Evolutionary conservation across 495 filamentous ascomycete genomes (phyloP).

Genomic region (Xylaria grammica): DNA sequence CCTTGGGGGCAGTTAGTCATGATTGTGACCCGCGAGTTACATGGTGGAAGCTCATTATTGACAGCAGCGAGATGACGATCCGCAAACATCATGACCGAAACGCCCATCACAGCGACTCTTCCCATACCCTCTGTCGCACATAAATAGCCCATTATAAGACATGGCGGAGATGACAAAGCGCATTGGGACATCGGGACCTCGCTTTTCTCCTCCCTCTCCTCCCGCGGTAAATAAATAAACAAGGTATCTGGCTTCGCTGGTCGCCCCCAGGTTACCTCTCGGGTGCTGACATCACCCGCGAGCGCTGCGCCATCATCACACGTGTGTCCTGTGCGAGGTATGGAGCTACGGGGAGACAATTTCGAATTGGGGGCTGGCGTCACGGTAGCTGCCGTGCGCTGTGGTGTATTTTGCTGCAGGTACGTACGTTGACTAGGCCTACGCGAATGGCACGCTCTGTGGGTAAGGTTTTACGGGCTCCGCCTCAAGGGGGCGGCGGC

Average conservation of each 20-base stretch:
- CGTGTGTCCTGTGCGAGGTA: not conserved
- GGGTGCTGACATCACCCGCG: not conserved
- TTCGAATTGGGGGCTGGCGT: too few species aligned
- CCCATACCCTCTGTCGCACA: not conserved
- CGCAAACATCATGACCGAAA: not conserved
- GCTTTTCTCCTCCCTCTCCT: not conserved
- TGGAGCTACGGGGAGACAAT: too few species aligned
- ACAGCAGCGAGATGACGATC: not conserved
- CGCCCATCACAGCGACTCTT: too few species aligned
- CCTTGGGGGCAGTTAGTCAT: constrained; percentile 1
- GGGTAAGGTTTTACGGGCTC: not conserved
- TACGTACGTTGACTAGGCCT: too few species aligned
- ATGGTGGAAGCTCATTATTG: not conserved
- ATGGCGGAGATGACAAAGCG: not conserved
- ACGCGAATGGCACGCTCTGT: not conserved
- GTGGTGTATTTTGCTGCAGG: too few species aligned
- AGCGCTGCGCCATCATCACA: not conserved
- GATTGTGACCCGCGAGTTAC: not conserved
- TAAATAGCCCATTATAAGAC: not conserved
- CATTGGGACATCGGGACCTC: not conserved
- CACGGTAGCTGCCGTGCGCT: too few species aligned
- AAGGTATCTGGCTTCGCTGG: not conserved
- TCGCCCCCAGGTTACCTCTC: constrained; percentile 19
- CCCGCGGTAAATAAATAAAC: constrained; percentile 15
- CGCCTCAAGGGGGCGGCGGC: too few species aligned